phyloP scores from a whole-genome alignment of 2,329 filamentous ascomycete genomes.

The Penicillium brasilianum region DNA sequence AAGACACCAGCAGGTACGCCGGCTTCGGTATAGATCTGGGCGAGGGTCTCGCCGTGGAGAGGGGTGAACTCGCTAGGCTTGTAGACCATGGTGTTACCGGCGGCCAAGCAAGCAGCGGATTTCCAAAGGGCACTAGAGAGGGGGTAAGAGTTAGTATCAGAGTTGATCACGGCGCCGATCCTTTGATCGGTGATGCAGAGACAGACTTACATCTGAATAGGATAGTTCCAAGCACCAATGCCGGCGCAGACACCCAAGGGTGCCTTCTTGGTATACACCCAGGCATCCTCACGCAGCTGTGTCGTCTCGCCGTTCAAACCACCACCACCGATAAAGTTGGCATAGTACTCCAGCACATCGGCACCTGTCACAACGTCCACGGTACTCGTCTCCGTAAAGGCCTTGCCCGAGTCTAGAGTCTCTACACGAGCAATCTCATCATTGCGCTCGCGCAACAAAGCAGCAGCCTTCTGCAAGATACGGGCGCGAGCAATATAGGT shows the following conservation, averaged over 20 bases:
- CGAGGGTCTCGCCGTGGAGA: slow-evolving; percentile 77
- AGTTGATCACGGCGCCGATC: not conserved
- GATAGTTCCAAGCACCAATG: slow-evolving; percentile 92
- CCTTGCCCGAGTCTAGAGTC: slow-evolving; percentile 85
- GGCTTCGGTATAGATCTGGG: slow-evolving; percentile 76
- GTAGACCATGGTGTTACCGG: slow-evolving; percentile 89
- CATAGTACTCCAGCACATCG: slow-evolving; percentile 86
- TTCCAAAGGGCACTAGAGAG: slow-evolving; percentile 74
- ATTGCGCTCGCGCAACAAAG: slow-evolving; percentile 74
- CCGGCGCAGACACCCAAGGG: slow-evolving; percentile 82
- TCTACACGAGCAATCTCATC: slow-evolving; percentile 79
- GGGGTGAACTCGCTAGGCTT: slow-evolving; percentile 88
- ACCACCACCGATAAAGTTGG: slow-evolving; percentile 75
- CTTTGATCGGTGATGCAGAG: not conserved
- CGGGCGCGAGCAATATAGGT: slow-evolving; percentile 75
- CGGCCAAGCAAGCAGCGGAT: slow-evolving; percentile 81
- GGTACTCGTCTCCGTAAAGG: slow-evolving; percentile 80
- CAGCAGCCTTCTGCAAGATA: slow-evolving; percentile 76
- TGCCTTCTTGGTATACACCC: slow-evolving; percentile 82
- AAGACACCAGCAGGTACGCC: slow-evolving; percentile 82
- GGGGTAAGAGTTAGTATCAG: slow-evolving; percentile 10
- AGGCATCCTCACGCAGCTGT: slow-evolving; percentile 74
- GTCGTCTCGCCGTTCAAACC: slow-evolving; percentile 81
- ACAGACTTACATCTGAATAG: slow-evolving; percentile 71
- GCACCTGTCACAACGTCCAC: slow-evolving; percentile 84